Base-by-base conservation (phyloP, 352 stramenopile genomes). In the Globisporangium alternatum region DNA sequence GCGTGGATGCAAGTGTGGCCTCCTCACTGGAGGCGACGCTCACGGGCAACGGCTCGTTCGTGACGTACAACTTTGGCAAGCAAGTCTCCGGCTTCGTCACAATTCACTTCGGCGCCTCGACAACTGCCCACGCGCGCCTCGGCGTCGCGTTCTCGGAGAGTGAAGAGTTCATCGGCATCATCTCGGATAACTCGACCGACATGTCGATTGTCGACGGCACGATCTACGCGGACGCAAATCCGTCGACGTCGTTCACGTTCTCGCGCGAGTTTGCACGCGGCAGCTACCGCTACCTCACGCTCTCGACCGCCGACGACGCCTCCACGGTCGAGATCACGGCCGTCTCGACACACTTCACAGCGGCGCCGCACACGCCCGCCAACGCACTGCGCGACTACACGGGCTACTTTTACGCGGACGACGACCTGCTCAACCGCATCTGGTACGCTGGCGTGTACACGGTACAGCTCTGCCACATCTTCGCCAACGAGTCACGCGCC, bases 361-460 rank as follows among this genome's bases (percentile, higher is more conserved):
- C 15, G 25, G 25, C 25, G 13, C 48, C 48, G 13, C 48, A 55
- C 25, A 55, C 48, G 5, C 48, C 48, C 15, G 25, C 5, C 5
- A 37, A 55, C 48, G 13, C 17, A 33, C 25, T 55, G 13, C 25
- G 48, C 25, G 25, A 55, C 25, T 55, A 55, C 48, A 74, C 70
- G 3, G 73, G 73, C 2, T 77, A 74, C 64, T 80, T 80, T 56
- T 71, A 74, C 62, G 68, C 54, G 8, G 70, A 80, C 52, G 73
- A 80, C 48, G 73, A 74, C 8, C 65, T 80, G 53, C 60, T 80
- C 25, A 80, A 78, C 59, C 73, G 68, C 9, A 70, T 80, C 48
- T 80, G 67, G 70, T 77, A 78, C 60, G 70, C 73, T 0, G 70
- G 70, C 21, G 73, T 65, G 30, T 80, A 80, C 60, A 80, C 70